Conservation (phyloP, 2,329 filamentous ascomycete genomes). For the Penicillium sp. region DNA sequence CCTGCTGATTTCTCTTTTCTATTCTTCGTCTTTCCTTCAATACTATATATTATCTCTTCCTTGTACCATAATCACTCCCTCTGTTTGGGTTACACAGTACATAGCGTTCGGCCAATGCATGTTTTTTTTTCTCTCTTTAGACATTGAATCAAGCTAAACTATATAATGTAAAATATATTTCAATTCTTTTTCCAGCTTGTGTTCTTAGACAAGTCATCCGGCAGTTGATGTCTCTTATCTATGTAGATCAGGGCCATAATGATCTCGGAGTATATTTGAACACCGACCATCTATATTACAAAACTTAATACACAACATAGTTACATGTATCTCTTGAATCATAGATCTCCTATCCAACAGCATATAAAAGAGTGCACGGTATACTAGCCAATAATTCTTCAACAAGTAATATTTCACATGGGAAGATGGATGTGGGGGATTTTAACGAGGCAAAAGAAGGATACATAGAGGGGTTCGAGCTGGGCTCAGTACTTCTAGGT, state of each 20-base stretch:
- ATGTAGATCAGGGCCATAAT: not conserved
- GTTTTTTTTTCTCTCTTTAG: not conserved
- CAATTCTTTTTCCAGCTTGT: not conserved
- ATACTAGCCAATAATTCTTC: not conserved
- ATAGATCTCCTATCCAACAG: not conserved
- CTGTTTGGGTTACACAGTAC: conserved; percentile 15
- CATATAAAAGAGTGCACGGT: not conserved
- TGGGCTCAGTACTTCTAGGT: not conserved
- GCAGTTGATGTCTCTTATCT: not conserved
- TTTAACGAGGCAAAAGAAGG: not conserved
- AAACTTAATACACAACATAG: not conserved
- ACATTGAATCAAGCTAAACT: not conserved
- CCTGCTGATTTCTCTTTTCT: not conserved
- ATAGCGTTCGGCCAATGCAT: conserved; percentile 13
- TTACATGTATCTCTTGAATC: not conserved
- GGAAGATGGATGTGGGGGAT: not conserved
- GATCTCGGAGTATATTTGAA: not conserved
- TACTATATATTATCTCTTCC: conserved; percentile 15
- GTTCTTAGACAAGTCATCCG: not conserved
- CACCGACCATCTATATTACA: no score
- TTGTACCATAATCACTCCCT: conserved; percentile 23
- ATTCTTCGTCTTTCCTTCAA: conserved; percentile 9
- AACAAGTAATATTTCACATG: not conserved
- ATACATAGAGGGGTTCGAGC: not conserved
- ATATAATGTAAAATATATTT: not conserved